Evolutionary conservation across 1,139 yeast species (phyloP), one percentile per base, ranked within the genome.

Genomic region (Lodderomyces beijingensis): DNA sequence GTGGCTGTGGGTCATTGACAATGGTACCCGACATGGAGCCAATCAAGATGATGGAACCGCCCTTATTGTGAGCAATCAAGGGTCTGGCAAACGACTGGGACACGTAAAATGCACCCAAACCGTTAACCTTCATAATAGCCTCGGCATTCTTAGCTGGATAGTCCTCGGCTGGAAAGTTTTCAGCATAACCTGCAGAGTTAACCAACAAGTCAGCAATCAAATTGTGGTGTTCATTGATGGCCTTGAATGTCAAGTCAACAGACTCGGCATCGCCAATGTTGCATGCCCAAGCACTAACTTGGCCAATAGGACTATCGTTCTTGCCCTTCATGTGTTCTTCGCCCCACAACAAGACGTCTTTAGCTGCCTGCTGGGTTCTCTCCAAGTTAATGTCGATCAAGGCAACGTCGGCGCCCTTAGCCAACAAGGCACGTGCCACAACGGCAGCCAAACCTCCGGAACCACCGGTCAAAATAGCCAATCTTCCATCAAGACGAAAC

Each of bases 161-260:
- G 33, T 81, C 85, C 48, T 79, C 76, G 18, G 93, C 93, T 3
- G 86, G 74, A 59, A 70, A 75, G 62, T 80, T 82, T 55, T 82
- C 88, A 53, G 87, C 79, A 64, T 79, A 84, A n/a, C 94, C 93
- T 9, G 94, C 93, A 32, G 87, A 70, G 62, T 84, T 83, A 41
- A 84, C 70, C 47, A 84, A 69, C 41, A 82, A 62, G 47, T 79
- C 76, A 25, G 87, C 77, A 31, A 79, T 67, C 41, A 70, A 70
- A 32, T 70, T 74, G 55, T 80, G 86, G 47, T 73, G 78, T 30
- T 60, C 62, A 46, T 68, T 65, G 52, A 84, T 72, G 25, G 64
- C 58, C 15, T 57, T 55, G 40, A 74, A 74, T 7, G 76, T 68
- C 25, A 62, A 58, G 36, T 78, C 81, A 35, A 83, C 91, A 34